Evolutionary conservation across 805 yeast genomes (phyloP), one percentile per base, ranked within the genome.

Genomic region (Naumovozyma baii): DNA sequence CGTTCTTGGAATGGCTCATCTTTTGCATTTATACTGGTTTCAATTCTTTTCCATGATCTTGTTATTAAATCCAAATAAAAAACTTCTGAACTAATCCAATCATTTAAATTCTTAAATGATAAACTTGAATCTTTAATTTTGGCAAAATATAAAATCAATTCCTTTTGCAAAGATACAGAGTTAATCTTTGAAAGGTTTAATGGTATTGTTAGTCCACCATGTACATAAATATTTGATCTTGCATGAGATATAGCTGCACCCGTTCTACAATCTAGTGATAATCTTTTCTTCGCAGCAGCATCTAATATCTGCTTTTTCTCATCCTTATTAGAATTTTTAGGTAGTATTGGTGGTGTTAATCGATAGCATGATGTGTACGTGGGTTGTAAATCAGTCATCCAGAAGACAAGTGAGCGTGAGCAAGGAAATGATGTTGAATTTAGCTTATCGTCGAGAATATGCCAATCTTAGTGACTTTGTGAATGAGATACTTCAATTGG

Each of bases 151-250:
- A 59, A 50, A 48, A 42, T 57, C 46, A 75, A 67, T n/a, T 62
- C 63, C 13, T 50, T 43, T 36, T 62, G 53, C 25, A 78, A 55
- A 20, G 66, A 68, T 2, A 54, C 51, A 15, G 70, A 54, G 10
- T 72, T 62, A 19, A 69, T 61, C 2, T 63, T 51, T 3, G 59
- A 49, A 30, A 79, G 51, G 35, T 73, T 72, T 14, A 82, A 51
- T 1, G 80, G 82, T 8, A 77, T 57, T 0, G 77, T 72, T 14
- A 79, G 59, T 0, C 92, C 92, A n/a, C 88, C 90, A 54, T 67
- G 74, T 0, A 75, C 78, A 22, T 78, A 70, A 1, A 82, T 66
- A 37, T 76, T 65, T 4, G 88, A 80, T 48, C 77, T 72, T 29
- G 71, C 66, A 18, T 78, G 64, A 1, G 71, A 63, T 2, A 77